Conservation (phyloP, 2,329 filamentous ascomycete species). For the Aspergillus texensis region DNA sequence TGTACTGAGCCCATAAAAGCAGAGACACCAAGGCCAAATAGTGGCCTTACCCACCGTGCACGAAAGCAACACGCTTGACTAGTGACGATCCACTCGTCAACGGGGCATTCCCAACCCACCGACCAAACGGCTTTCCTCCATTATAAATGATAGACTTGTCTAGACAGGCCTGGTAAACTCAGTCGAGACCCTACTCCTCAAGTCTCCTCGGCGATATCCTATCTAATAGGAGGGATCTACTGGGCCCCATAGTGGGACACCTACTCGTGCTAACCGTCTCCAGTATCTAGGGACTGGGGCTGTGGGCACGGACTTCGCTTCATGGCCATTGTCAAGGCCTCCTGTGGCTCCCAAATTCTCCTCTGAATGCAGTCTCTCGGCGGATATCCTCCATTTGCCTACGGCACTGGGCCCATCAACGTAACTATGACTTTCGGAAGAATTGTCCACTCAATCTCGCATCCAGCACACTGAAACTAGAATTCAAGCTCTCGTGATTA, state of each 20-base stretch:
- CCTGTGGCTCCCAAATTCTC: neutral
- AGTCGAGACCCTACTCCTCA: conserved; percentile 2
- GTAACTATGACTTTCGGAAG: neutral
- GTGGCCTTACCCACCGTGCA: conserved; percentile 12
- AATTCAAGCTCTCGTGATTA: neutral
- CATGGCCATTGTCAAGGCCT: neutral
- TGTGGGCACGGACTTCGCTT: conserved; percentile 6
- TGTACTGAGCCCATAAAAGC: neutral
- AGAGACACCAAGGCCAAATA: conserved; percentile 4
- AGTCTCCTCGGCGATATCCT: neutral
- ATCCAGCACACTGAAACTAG: neutral
- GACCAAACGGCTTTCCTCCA: conserved; percentile 26
- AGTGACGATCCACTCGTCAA: conserved; percentile 15
- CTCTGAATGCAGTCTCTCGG: conserved; percentile 1
- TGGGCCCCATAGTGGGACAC: conserved; percentile 2
- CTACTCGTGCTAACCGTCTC: conserved; percentile 1
- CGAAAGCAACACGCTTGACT: conserved; percentile 13
- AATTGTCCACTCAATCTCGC: neutral
- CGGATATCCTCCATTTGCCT: conserved; percentile 3
- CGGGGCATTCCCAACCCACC: conserved; percentile 16
- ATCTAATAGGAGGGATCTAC: conserved; percentile 1
- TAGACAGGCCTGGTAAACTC: conserved; percentile 3
- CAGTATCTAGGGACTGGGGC: conserved; percentile 1
- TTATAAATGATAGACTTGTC: conserved; percentile 6
- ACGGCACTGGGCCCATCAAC: neutral